A percentile compares a stretch with the other conserved stretches of the same genome.
phyloP scores from a whole-genome alignment of 768 basidiomycete genomes.

The Trametes punicea region DNA sequence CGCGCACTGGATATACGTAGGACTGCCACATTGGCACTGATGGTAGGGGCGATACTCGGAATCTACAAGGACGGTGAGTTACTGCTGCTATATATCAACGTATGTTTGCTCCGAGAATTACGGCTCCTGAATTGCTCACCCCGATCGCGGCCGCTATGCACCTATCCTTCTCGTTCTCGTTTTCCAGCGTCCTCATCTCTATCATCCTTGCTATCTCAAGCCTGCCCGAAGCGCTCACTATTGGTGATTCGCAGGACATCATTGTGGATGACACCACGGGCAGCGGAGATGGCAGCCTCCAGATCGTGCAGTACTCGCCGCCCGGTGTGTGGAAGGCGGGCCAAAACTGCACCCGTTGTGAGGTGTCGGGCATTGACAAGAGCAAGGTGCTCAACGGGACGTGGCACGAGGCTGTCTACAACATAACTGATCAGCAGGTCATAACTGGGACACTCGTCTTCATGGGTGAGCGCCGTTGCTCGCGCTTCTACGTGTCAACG shows the following conservation, averaged over 20 bases:
- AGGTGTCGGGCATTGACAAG: background rate
- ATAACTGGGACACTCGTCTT: background rate
- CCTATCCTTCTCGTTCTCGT: background rate
- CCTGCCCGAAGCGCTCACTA: background rate
- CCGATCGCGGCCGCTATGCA: background rate
- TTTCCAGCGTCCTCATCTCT: background rate
- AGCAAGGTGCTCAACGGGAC: background rate
- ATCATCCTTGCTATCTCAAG: background rate
- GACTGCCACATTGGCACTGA: too few relatives aligned
- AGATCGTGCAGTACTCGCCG: background rate
- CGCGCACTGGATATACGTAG: too few relatives aligned
- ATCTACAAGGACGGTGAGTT: too few relatives aligned
- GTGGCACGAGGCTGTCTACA: background rate
- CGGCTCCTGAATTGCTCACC: too few relatives aligned
- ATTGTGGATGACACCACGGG: background rate
- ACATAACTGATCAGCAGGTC: background rate
- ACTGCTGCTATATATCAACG: too few relatives aligned
- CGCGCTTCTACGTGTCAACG: too few relatives aligned
- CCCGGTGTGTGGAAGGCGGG: background rate
- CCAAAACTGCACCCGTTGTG: background rate
- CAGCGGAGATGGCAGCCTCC: background rate
- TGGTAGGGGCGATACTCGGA: too few relatives aligned
- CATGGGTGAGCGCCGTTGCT: background rate
- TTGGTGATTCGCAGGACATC: background rate
- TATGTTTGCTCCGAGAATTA: too few relatives aligned